Evolutionary conservation across 805 yeast genomes (phyloP), one percentile per base, ranked within the genome.

Genomic region (Yarrowia osloensis): DNA sequence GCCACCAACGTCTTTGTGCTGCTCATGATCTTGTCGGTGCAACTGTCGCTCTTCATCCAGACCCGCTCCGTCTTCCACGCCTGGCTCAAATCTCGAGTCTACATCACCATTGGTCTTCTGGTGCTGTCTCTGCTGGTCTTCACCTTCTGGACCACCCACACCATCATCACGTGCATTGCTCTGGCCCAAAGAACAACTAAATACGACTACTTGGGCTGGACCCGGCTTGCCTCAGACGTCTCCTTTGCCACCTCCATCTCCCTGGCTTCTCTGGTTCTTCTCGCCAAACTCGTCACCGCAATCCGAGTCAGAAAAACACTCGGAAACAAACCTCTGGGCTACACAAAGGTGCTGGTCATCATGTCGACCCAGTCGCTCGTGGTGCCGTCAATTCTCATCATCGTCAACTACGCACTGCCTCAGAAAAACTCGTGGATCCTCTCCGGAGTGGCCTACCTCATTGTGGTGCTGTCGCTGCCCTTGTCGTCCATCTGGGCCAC

Each of bases 401-500:
- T 91, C 54, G 73, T 87, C 37, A 84, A 88, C 24, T 84, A 82
- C 67, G 78, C 82, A 2, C 73, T 79, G 35, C 71, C 67, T 6
- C 15, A 77, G 24, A 67, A 76, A 26, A 71, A 72, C 50, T 70
- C 79, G 33, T 79, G 81, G 71, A 74, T 82, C 40, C 69, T 86
- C 70, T 75, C 82, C 26, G 81, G 88, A 3, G 73, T 89, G 31
- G 85, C 90, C 2, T 78, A 85, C 1, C 78, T 89, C 26, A 71
- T 91, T 6, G 87, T 89, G 21, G 88, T 89, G 0, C 74, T 90
- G 29, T 89, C 93, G 3, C 79, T 92, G 66, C 97, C 97, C 0
- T 76, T 93, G 59, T 86, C 97, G 0, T 85, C 97, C 0, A 83
- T 92, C 84, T 92, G 98, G 98, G 96, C 97, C 11, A 44, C 66